Evolutionary conservation across 495 filamentous ascomycete genomes (phyloP).

Genomic region (Penicillium cinerascens): DNA sequence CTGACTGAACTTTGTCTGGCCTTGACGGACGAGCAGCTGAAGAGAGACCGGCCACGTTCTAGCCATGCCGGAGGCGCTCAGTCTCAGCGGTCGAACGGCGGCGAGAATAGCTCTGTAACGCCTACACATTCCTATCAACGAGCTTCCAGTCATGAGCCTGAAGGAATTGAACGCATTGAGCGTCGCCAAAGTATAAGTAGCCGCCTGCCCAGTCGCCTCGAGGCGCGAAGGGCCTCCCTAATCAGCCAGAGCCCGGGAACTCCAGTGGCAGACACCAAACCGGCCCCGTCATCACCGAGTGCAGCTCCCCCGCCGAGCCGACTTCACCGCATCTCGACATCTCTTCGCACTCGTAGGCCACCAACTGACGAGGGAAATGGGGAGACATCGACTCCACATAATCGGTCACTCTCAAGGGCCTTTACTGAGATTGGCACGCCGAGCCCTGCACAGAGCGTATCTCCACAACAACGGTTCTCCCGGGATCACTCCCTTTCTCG

Average conservation of each 20-base stretch:
- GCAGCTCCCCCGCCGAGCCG: constrained; percentile 31
- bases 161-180: constrained; percentile 23
- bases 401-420: constrained; percentile 37
- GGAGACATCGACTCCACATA: constrained; percentile 20
- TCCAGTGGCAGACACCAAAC: constrained; percentile 18
- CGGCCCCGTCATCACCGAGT: constrained; percentile 27
- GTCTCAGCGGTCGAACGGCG: constrained; percentile 25
- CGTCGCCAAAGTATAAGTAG: constrained; percentile 49
- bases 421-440: constrained; percentile 38
- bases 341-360: constrained; percentile 33
- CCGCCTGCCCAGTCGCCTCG: constrained; percentile 65
- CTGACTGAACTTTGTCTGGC: constrained; percentile 90
- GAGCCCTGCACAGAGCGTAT: constrained; percentile 23
- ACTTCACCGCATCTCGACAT: constrained; percentile 38
- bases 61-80: constrained; percentile 24
- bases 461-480: constrained; percentile 39
- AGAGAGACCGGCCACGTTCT: constrained; percentile 22
- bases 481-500: constrained; percentile 39
- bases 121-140: constrained; percentile 34
- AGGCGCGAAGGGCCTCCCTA: constrained; percentile 66
- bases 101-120: constrained; percentile 30
- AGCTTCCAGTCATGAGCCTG: constrained; percentile 43
- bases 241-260: constrained; percentile 38
- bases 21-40: constrained; percentile 54
- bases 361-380: constrained; percentile 32